Evolutionary conservation across 805 yeast species (phyloP).

Genomic region (Dipodascus geniculatus): DNA sequence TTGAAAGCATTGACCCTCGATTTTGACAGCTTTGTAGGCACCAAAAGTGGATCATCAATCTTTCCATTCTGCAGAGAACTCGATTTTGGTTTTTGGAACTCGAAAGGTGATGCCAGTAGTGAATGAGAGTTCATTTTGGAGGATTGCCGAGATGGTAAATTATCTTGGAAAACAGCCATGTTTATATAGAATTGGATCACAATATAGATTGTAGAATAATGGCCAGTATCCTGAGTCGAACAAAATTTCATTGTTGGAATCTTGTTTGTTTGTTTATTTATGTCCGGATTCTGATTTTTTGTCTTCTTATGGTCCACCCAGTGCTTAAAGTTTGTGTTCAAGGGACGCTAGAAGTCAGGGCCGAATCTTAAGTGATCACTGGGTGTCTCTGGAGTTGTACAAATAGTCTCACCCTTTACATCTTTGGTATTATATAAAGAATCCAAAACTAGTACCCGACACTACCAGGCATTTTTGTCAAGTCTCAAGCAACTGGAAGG

Average conservation of each 20-base stretch:
- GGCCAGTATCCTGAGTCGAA: not conserved
- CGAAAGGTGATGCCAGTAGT: not conserved
- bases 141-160: too few species aligned
- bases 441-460: too few species aligned
- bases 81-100: not conserved
- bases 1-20: not conserved
- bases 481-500: too few species aligned
- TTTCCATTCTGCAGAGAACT: not conserved
- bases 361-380: too few species aligned
- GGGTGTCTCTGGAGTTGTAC: too few species aligned
- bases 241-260: not conserved
- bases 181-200: not conserved
- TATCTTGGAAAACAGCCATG: not conserved
- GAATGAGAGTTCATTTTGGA: not conserved
- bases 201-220: too few species aligned
- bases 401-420: too few species aligned
- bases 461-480: too few species aligned
- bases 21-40: not conserved
- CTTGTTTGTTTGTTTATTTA: not conserved
- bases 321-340: not conserved
- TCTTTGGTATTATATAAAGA: too few species aligned
- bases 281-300: not conserved
- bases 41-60: not conserved
- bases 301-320: not conserved
- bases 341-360: not conserved